A percentile compares a stretch with the other conserved stretches of the same genome.
phyloP scores from a whole-genome alignment of 169 alveolate species.

The Nephromyces sp. region DNA sequence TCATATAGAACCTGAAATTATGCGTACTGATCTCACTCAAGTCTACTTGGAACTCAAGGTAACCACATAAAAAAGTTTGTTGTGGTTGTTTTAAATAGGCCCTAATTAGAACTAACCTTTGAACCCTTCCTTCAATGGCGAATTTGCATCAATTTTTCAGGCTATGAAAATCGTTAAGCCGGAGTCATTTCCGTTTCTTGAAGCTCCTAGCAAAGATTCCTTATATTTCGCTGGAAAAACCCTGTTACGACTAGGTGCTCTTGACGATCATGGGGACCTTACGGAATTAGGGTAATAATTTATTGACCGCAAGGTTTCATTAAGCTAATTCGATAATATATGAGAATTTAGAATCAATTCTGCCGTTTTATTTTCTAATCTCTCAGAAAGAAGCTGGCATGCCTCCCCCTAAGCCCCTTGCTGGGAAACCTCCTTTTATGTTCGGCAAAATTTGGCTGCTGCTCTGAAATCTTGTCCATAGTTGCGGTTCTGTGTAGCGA shows the following conservation, averaged over 20 bases:
- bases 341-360: too few species aligned
- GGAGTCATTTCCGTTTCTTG: slow-evolving; percentile 92
- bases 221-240: slow-evolving; percentile 91
- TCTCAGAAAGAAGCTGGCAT: slow-evolving; percentile 77
- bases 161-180: slow-evolving; percentile 7
- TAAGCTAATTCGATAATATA: too few species aligned
- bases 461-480: slow-evolving; percentile 86
- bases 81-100: slow-evolving; percentile 97
- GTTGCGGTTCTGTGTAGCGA: slow-evolving; percentile 96
- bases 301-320: too few species aligned
- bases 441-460: slow-evolving; percentile 72
- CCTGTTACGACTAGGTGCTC: slow-evolving; percentile 86
- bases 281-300: slow-evolving; percentile 88
- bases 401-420: slow-evolving; percentile 96
- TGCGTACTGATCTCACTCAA: slow-evolving; percentile 22
- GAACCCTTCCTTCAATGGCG: too few species aligned
- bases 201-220: slow-evolving; percentile 98
- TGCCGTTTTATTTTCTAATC: neutral
- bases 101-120: too few species aligned
- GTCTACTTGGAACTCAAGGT: slow-evolving; percentile 26
- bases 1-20: slow-evolving; percentile 13
- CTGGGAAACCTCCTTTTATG: slow-evolving; percentile 84
- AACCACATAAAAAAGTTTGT: slow-evolving; percentile 78
- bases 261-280: slow-evolving; percentile 92
- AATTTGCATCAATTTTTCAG: slow-evolving; percentile 1